phyloP scores from a whole-genome alignment of 2,329 filamentous ascomycete species.

The Hymenoscyphus fructigenus region DNA sequence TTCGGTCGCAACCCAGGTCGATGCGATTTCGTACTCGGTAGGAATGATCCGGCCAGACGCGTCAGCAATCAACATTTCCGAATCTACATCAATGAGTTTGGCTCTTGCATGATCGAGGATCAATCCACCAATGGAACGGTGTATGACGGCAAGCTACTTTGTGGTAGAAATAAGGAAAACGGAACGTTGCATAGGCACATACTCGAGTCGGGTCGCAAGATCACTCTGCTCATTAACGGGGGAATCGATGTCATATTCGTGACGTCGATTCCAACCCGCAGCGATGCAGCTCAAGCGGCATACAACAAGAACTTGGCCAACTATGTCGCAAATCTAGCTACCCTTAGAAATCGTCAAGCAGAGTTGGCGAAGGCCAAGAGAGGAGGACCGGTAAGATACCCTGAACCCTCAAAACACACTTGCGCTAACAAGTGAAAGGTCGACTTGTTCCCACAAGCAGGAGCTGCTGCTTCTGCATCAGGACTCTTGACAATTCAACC shows the following conservation, averaged over 20 bases:
- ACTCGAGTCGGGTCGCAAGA: constrained; percentile 35
- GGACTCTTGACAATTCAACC: constrained; percentile 36
- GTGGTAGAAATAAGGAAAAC: constrained; percentile 48
- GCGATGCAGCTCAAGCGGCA: constrained; percentile 61
- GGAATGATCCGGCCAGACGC: constrained; percentile 65
- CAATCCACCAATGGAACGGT: constrained; percentile 94
- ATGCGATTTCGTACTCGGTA: constrained; percentile 71
- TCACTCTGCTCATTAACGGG: constrained; percentile 34
- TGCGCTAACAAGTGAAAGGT: constrained; percentile 25
- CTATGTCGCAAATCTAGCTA: constrained; percentile 53
- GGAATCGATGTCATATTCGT: constrained; percentile 72
- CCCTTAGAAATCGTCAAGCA: constrained; percentile 17
- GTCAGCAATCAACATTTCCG: constrained; percentile 96
- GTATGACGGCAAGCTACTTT: constrained; percentile 72
- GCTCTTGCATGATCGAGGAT: constrained; percentile 88
- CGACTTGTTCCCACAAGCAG: constrained; percentile 35
- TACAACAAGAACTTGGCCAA: constrained; percentile 69
- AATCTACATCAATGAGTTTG: constrained; percentile 85
- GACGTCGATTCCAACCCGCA: constrained; percentile 77
- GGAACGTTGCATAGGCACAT: constrained; percentile 38
- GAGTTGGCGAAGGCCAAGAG: constrained; percentile 9
- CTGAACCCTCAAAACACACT: too few species aligned
- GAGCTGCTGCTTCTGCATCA: constrained; percentile 22
- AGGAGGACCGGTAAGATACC: constrained; percentile 28
- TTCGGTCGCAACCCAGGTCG: constrained; percentile 75